Percentiles rank a stretch among this genome's conserved stretches.
phyloP scores from a whole-genome alignment of 352 stramenopile genomes.

The Pythium diclinum region DNA sequence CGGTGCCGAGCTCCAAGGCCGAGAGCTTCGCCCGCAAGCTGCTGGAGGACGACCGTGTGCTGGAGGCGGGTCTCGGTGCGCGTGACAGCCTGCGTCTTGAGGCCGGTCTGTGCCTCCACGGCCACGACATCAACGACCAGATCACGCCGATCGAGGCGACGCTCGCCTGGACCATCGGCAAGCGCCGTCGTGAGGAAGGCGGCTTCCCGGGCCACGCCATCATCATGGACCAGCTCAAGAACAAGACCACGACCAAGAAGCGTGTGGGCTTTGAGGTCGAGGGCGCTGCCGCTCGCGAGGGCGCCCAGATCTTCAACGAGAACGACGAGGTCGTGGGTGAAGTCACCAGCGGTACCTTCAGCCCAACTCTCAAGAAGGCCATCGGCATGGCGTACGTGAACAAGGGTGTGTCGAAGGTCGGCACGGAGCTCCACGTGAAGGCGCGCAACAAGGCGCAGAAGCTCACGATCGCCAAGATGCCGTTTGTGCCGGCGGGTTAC shows the following conservation, averaged over 20 bases:
- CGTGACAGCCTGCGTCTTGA: conserved; percentile 97
- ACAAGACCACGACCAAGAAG: conserved; percentile 93
- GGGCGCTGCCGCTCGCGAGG: conserved; percentile 92
- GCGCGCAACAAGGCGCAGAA: conserved; percentile 95
- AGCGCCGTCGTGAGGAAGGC: conserved; percentile 78
- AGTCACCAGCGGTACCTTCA: conserved; percentile 97
- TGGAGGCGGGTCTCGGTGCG: conserved; percentile 93
- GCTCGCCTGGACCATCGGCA: conserved; percentile 93
- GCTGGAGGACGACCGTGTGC: conserved; percentile 69
- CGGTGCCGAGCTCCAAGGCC: conserved; percentile 64
- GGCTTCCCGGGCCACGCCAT: conserved; percentile 95
- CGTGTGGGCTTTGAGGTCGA: conserved; percentile 96
- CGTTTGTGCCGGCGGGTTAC: conserved; percentile 96
- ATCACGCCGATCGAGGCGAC: conserved; percentile 95
- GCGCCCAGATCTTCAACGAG: conserved; percentile 91
- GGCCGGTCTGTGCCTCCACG: conserved; percentile 98
- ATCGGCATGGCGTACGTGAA: conserved; percentile 99
- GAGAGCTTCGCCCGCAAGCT: conserved; percentile 58
- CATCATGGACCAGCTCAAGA: conserved; percentile 94
- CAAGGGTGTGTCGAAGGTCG: conserved; percentile 88
- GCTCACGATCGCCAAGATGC: conserved; percentile 96
- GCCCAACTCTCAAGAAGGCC: conserved; percentile 93
- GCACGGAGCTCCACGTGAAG: conserved; percentile 93
- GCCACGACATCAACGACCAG: conserved; percentile 95
- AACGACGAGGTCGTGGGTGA: conserved; percentile 80